Evolutionary conservation across 2,329 filamentous ascomycete species (phyloP), one percentile per base, ranked within the genome.

Genomic region (Geosmithia putterillii): DNA sequence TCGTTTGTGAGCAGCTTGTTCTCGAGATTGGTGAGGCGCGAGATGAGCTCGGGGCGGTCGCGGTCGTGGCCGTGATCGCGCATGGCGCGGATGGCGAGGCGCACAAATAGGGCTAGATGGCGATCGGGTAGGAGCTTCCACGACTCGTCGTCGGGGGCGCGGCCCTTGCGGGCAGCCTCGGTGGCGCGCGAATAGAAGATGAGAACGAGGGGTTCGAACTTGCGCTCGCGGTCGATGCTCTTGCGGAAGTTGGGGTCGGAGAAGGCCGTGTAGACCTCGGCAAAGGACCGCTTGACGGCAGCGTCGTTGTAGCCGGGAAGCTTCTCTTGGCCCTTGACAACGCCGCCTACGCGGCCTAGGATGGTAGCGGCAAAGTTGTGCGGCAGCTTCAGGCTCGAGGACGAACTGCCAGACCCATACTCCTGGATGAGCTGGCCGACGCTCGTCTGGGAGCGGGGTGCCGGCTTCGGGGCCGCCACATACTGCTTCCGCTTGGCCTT

Each of bases 101-200:
- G 81, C 50, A 98, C 83, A 58, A 98, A 98, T 47, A 98, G 75
- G 41, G 92, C 92, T 45, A 96, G 81, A 61, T 98, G 92, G 44
- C 90, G 79, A 61, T 98, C 92, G 17, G 94, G 88, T 64, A 96
- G 79, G 46, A 84, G 70, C 65, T 92, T 95, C 85, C 87, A 95
- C 43, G 78, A 76, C 58, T 94, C 87, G 60, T 96, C 90, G 40
- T 84, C 83, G 0, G 79, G 72, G 1, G 76, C 83, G 76, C 59
- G 86, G 52, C 53, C 86, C 61, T 84, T 80, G 54, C 95, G 74
- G 48, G 94, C 65, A 25, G 65, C 89, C 60, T 94, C 94, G 39
- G 87, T 94, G 7, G 92, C 89, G 49, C 86, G 84, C 1, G 89
- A 94, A 64, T 94, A 96, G 70, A 98, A 96, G 50, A 96, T 95